Evolutionary conservation across 2,329 filamentous ascomycete species (phyloP).

Genomic region (Fusarium mexicanum): DNA sequence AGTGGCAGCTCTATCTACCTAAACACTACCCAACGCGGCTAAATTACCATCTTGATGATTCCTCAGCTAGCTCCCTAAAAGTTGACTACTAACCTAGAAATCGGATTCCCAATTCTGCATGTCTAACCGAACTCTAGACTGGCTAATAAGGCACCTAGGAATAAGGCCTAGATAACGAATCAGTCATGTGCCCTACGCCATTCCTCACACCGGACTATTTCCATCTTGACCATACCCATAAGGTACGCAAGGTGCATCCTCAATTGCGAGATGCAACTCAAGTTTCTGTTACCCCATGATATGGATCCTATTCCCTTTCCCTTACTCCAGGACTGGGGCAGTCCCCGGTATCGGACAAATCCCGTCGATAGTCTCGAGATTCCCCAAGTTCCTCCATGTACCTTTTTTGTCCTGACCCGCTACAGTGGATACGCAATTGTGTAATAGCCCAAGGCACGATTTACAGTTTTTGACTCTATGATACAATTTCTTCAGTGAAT

Average conservation of each 20-base stretch:
- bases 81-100: background rate
- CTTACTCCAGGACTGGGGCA: background rate
- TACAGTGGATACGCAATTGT: constrained; percentile 34
- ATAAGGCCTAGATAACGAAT: background rate
- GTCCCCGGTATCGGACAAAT: constrained; percentile 34
- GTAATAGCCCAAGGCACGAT: constrained; percentile 25
- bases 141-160: background rate
- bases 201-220: background rate
- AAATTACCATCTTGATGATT: background rate
- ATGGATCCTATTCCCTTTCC: background rate
- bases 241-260: constrained; percentile 2
- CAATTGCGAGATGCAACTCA: constrained; percentile 18
- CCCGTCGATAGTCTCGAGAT: background rate
- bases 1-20: background rate
- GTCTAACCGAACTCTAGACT: background rate
- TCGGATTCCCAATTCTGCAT: background rate
- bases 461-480: background rate
- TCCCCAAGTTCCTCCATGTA: constrained; percentile 22
- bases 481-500: background rate
- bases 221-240: background rate
- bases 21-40: background rate
- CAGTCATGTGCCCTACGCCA: constrained; percentile 1
- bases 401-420: constrained; percentile 13
- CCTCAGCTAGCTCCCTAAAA: background rate
- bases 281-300: constrained; percentile 27